These are phyloP conservation scores for Apiotrichum gracile DNA, from an alignment of 1,284 basidiomycete species.

Conservation along the genomic window DNA sequence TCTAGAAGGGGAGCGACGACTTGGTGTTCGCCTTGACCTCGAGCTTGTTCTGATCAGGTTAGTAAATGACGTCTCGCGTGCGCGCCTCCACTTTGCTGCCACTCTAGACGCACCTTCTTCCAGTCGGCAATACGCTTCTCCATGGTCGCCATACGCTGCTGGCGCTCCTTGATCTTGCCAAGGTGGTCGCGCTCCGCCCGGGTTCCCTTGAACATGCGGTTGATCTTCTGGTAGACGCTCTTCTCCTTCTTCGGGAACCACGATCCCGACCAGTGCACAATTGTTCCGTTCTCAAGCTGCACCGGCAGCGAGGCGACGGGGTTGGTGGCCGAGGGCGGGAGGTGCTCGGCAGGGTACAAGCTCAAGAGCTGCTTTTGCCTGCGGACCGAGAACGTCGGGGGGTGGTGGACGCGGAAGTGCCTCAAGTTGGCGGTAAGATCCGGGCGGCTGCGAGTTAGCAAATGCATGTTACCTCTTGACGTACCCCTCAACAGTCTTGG, in stretches of 20 bases:
- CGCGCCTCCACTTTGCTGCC: not conserved
- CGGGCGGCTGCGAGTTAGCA: not conserved
- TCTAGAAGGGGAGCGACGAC: slow-evolving; percentile 32
- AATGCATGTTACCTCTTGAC: not conserved
- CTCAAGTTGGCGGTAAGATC: not conserved
- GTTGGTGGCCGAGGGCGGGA: slow-evolving; percentile 30
- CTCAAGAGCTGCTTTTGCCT: slow-evolving; percentile 32
- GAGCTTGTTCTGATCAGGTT: not conserved
- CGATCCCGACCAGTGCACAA: slow-evolving; percentile 21
- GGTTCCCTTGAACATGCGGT: slow-evolving; percentile 39
- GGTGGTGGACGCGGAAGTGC: slow-evolving; percentile 11
- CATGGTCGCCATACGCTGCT: slow-evolving; percentile 38
- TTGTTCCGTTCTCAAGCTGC: slow-evolving; percentile 16
- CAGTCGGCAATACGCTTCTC: slow-evolving; percentile 41
- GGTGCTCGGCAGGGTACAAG: slow-evolving; percentile 18
- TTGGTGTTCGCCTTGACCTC: slow-evolving; percentile 20
- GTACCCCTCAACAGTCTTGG: slow-evolving; percentile 7
- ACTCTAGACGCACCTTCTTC: slow-evolving; percentile 33
- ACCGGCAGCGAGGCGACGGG: slow-evolving; percentile 8
- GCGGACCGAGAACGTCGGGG: slow-evolving; percentile 32
- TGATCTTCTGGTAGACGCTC: slow-evolving; percentile 22
- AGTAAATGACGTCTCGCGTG: not conserved
- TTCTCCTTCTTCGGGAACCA: slow-evolving; percentile 13
- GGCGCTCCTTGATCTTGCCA: slow-evolving; percentile 25
- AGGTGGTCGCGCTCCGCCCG: slow-evolving; percentile 35